These are phyloP conservation scores for Hyphopichia burtonii DNA, from an alignment of 1,139 yeast genomes.

Conservation along the genomic window DNA sequence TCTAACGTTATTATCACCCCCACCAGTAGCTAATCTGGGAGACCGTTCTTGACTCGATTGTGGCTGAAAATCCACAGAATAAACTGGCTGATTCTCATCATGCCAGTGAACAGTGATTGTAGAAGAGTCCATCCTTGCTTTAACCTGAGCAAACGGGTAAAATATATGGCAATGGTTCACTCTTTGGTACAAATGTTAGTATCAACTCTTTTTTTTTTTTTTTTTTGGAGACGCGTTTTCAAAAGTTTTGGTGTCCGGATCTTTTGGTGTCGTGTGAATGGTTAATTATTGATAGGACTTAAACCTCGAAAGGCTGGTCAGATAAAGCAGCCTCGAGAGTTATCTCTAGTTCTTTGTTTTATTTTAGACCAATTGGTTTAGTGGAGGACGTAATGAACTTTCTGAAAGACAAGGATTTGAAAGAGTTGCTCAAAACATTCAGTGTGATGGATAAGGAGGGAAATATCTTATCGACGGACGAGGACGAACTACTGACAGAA, in stretches of 20 bases:
- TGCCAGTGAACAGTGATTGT: constrained; percentile 81
- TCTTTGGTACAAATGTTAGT: too few relatives aligned
- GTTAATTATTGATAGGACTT: not conserved
- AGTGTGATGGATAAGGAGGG: constrained; percentile 3
- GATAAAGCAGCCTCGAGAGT: too few relatives aligned
- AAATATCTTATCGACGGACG: constrained; percentile 1
- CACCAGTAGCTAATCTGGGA: constrained; percentile 76
- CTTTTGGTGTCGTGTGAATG: not conserved
- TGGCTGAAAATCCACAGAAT: constrained; percentile 79
- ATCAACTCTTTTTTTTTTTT: not conserved
- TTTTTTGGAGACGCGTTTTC: not conserved
- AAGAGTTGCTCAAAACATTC: constrained; percentile 2
- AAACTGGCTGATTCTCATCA: constrained; percentile 77
- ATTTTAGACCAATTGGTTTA: too few relatives aligned
- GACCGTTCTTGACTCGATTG: constrained; percentile 16
- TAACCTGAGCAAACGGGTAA: too few relatives aligned
- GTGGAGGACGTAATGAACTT: constrained; percentile 1
- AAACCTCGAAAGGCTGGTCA: not conserved
- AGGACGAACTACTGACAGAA: constrained; percentile 1
- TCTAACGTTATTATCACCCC: constrained; percentile 90
- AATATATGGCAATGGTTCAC: too few relatives aligned
- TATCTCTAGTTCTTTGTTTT: too few relatives aligned
- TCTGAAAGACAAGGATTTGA: not conserved
- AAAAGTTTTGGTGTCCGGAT: not conserved
- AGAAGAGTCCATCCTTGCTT: constrained; percentile 49